These are phyloP conservation scores for Colletotrichum tofieldiae DNA, from an alignment of 2,329 filamentous ascomycete genomes.

Conservation along the genomic window DNA sequence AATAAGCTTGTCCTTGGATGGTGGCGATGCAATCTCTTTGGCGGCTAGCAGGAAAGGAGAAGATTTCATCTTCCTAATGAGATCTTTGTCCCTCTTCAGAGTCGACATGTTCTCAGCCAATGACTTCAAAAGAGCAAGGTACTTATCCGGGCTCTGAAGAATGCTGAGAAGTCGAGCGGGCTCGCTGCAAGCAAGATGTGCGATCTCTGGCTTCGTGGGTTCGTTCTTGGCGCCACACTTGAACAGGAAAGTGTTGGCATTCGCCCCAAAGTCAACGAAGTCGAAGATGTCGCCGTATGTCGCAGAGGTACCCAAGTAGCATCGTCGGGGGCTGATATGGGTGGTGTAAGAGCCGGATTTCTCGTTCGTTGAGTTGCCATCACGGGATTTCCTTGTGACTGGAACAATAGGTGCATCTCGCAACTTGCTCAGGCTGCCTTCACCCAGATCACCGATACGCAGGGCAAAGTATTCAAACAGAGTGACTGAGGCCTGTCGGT, in stretches of 20 bases:
- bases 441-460: slow-evolving; percentile 81
- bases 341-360: slow-evolving; percentile 53
- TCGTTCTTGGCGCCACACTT: slow-evolving; percentile 93
- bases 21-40: slow-evolving; percentile 73
- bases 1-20: slow-evolving; percentile 62
- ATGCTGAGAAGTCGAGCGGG: slow-evolving; percentile 86
- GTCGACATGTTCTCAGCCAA: slow-evolving; percentile 80
- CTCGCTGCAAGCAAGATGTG: slow-evolving; percentile 85
- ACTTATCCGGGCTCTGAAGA: slow-evolving; percentile 87
- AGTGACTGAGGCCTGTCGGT: slow-evolving; percentile 75
- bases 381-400: slow-evolving; percentile 57
- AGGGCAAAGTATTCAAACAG: slow-evolving; percentile 89
- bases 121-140: slow-evolving; percentile 85
- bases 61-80: slow-evolving; percentile 83
- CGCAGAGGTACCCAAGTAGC: slow-evolving; percentile 82
- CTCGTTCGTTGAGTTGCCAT: slow-evolving; percentile 43
- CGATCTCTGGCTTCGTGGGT: slow-evolving; percentile 89
- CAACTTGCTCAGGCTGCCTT: slow-evolving; percentile 72
- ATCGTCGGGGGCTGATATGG: slow-evolving; percentile 78
- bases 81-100: slow-evolving; percentile 83
- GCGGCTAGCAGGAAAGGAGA: slow-evolving; percentile 88
- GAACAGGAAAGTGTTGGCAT: slow-evolving; percentile 90
- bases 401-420: slow-evolving; percentile 81
- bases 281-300: slow-evolving; percentile 93
- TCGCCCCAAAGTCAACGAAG: slow-evolving; percentile 92